phyloP scores from a whole-genome alignment of 495 filamentous ascomycete species.

The Penicillium tannophilum region DNA sequence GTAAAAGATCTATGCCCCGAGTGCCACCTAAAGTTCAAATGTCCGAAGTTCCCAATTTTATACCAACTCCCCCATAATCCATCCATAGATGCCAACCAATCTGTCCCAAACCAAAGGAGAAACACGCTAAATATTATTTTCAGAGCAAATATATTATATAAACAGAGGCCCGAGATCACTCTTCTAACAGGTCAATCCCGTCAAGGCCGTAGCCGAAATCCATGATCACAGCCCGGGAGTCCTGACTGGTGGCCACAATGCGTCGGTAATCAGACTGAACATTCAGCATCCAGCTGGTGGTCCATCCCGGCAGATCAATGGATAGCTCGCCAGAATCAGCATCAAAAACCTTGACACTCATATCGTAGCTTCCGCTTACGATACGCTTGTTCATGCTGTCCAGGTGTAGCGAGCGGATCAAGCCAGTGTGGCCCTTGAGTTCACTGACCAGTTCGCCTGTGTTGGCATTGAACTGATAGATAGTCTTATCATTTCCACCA shows the following conservation, averaged over 20 bases:
- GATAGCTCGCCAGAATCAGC: slow-evolving; percentile 71
- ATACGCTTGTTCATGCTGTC: slow-evolving; percentile 81
- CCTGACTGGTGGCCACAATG: slow-evolving; percentile 91
- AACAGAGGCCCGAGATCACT: slow-evolving; percentile 29
- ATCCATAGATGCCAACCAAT: slow-evolving; percentile 11
- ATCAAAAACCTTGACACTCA: slow-evolving; percentile 89
- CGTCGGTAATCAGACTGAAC: slow-evolving; percentile 94
- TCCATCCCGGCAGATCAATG: slow-evolving; percentile 83
- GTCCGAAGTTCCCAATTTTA: slow-evolving; percentile 2
- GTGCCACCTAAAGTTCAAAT: not conserved
- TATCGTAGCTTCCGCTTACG: slow-evolving; percentile 91
- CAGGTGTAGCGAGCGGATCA: slow-evolving; percentile 87
- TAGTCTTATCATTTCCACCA: slow-evolving; percentile 90
- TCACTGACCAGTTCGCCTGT: slow-evolving; percentile 80
- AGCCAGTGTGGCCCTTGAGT: slow-evolving; percentile 73
- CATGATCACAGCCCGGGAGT: slow-evolving; percentile 86
- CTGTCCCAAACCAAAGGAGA: slow-evolving; percentile 1
- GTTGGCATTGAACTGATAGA: slow-evolving; percentile 91
- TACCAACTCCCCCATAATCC: slow-evolving; percentile 12
- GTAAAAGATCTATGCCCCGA: not conserved
- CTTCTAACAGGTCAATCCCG: slow-evolving; percentile 51
- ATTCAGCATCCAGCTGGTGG: slow-evolving; percentile 91
- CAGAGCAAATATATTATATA: slow-evolving; percentile 15
- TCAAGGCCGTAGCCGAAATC: slow-evolving; percentile 63
- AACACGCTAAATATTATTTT: not conserved